Base-by-base conservation (phyloP, 192 early-diverging fungal genomes). In the Mortierella claussenii region DNA sequence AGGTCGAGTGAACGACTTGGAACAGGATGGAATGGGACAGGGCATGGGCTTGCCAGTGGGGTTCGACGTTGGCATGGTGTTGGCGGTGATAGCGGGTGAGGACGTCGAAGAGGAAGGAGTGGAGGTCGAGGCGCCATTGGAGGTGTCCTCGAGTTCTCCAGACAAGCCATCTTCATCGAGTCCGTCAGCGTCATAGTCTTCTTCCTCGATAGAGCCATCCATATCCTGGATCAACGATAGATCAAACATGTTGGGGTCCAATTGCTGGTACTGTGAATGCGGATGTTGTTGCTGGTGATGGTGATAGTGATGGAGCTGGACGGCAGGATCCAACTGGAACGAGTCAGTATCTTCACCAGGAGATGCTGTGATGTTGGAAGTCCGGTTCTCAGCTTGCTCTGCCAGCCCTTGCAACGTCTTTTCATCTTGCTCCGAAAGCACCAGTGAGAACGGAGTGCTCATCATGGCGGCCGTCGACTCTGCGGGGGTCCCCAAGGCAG, bases 11-110 rank as follows among this genome's bases (percentile, higher is more conserved):
- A 93, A 93, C 13, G 82, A 80, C 53, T 90, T 89, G 24, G 69
- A 66, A 60, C 91, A 93, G 31, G 78, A 80, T n/a, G 67, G 78
- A 51, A 81, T 73, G 2, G 88, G 74, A 56, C 89, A 93, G 20
- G 64, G 70, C 13, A 83, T 81, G 9, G 79, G 60, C 51, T 82
- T 76, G 21, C 64, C 64, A 32, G 52, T 21, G 2, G 57, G 26
- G 2, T 13, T 13, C 7, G 37, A 40, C 37, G 37, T 40, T 40
- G 13, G 8, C 7, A 40, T 40, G 7, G 37, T 7, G 8, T 10
- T 27, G 4, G 24, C 33, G 34, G 55, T 24, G 2, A 27, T 42
- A 12, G 28, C 51, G 15, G 65, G 36, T 0, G 64, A 55, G 18
- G 62, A 55, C 1, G 37, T 31, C 1, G 68, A 55, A 18, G 55